Base-by-base conservation (phyloP, 139 green algal genomes). In the Yamagishiella unicocca region DNA sequence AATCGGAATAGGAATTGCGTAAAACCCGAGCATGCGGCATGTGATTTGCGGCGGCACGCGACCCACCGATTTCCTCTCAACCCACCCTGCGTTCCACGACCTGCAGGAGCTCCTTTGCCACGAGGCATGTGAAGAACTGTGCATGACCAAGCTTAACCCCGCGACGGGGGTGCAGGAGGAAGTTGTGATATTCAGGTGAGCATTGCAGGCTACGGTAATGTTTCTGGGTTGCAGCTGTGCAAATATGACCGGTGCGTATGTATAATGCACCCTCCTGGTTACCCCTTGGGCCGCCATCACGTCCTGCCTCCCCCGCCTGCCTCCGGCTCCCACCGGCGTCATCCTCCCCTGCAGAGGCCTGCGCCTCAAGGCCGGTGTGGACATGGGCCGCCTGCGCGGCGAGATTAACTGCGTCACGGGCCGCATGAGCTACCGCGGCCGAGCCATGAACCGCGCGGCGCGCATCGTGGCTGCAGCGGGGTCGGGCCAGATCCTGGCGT, bases 391-490 rank as follows among this genome's bases (percentile, higher is more conserved):
- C 27, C 79, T 90, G 50, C 71, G 79, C 2, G 87, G 87, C 53
- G 87, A 90, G 72, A 87, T 90, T 31, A 84, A 83, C 79, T 90
- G 87, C 72, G 64, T 90, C 33, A 91, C 88, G 2, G 81, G 81
- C 33, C 81, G 81, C 66, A 87, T 87, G 81, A 68, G 54, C 54
- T 87, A 87, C 66, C 81, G 81, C 1, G 81, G 81, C 19, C 43
- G 66, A 5, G 81, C 86, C 29, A 89, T 95, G 55, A 95, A 95
- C 84, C 86, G 92, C 8, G 92, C 92, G 6, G 91, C 92, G 4
- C 82, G 92, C 24, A 89, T 95, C 35, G 73, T 90, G 75, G 66
- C 85, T 6, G 89, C 87, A 0, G 70, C 81, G 21, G 73, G 77
- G 17, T 82, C 74, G 7, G 92, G 92, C 8, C 91, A 95, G 90